Evolutionary conservation across 345 rosid genomes (phyloP).

Genomic region (Hevea brasiliensis): DNA sequence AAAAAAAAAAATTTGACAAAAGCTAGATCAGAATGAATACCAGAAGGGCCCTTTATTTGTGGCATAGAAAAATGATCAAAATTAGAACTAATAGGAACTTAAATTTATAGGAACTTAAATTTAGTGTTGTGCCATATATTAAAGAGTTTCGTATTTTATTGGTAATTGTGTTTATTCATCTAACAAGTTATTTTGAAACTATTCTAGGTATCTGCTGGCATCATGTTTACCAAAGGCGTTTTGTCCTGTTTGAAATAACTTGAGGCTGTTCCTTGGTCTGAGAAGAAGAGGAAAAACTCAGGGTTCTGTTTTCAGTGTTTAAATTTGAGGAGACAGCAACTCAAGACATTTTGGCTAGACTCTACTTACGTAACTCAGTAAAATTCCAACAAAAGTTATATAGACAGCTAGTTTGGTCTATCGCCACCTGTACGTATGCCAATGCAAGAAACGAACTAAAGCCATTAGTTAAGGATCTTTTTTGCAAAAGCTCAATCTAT

Average conservation of each 20-base stretch:
- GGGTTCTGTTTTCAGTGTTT: constrained; percentile 51
- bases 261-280: constrained; percentile 96
- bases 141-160: not conserved
- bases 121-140: not conserved
- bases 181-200: constrained; percentile 17
- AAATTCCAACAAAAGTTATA: constrained; percentile 55
- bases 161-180: not conserved
- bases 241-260: constrained; percentile 74
- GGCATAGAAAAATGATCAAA: not conserved
- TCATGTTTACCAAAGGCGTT: constrained; percentile 63
- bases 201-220: constrained; percentile 70
- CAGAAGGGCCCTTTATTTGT: not conserved
- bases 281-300: constrained; percentile 91
- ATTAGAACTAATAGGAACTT: not conserved
- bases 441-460: constrained; percentile 83
- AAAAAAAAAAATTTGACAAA: too few species aligned
- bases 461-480: constrained; percentile 74
- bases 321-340: constrained; percentile 57
- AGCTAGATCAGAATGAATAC: too few species aligned
- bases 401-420: constrained; percentile 66
- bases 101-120: too few species aligned
- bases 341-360: constrained; percentile 68
- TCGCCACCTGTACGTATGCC: constrained; percentile 55
- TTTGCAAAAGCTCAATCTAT: constrained; percentile 83
- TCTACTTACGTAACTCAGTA: constrained; percentile 37